Evolutionary conservation across 2,329 filamentous ascomycete genomes (phyloP).

Genomic region (Polychaeton citri): DNA sequence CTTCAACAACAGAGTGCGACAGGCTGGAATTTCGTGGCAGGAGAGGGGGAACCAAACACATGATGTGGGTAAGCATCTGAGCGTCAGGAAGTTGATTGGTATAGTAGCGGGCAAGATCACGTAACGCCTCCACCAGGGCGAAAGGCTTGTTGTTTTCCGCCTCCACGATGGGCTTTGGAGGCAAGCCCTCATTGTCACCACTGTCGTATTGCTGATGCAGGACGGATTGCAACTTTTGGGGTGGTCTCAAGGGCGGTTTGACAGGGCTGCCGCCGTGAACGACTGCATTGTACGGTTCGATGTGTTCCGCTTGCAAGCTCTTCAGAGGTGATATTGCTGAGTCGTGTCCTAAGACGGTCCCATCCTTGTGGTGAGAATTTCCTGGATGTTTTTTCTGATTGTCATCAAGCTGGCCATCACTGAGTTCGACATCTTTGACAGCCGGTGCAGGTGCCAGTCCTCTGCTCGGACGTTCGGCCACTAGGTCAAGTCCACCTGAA

Average conservation of each 20-base stretch:
- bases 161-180: slow-evolving; percentile 6
- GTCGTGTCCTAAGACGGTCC: neutral
- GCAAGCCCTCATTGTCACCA: neutral
- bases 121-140: slow-evolving; percentile 29
- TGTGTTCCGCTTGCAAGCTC: neutral
- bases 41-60: slow-evolving; percentile 33
- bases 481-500: slow-evolving; percentile 10
- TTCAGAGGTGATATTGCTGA: no score
- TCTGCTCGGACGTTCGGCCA: slow-evolving; percentile 10
- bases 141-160: slow-evolving; percentile 21
- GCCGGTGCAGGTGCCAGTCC: neutral
- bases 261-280: neutral
- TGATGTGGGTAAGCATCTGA: slow-evolving; percentile 33
- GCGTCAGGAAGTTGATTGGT: slow-evolving; percentile 28
- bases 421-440: neutral
- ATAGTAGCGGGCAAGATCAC: slow-evolving; percentile 28
- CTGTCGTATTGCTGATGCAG: neutral
- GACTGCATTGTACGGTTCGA: no score
- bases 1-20: slow-evolving; percentile 16
- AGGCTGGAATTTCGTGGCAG: slow-evolving; percentile 28
- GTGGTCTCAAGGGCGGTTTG: neutral
- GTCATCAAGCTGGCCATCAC: neutral
- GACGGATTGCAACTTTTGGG: neutral
- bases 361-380: neutral
- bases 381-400: neutral